phyloP scores from a whole-genome alignment of 75 land plant species.

The Larix kaempferi region DNA sequence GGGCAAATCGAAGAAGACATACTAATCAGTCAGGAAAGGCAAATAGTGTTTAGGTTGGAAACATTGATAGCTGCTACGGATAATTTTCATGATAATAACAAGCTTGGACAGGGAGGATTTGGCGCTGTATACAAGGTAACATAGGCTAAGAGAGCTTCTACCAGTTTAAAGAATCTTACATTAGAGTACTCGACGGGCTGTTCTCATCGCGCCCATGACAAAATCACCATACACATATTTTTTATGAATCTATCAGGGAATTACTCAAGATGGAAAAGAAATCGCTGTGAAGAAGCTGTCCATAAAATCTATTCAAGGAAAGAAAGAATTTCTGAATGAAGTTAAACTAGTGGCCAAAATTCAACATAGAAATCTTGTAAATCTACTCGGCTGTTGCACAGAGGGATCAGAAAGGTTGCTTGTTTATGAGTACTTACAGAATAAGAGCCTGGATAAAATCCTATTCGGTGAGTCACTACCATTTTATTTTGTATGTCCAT shows the following conservation, averaged over 20 bases:
- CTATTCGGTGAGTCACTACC: constrained; percentile 13
- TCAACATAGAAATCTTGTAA: constrained; percentile 23
- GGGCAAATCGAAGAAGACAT: background rate
- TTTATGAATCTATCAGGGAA: constrained; percentile 10
- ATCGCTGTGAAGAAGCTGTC: constrained; percentile 22
- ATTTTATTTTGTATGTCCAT: too few relatives aligned
- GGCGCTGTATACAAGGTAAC: constrained; percentile 34
- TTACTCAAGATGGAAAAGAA: constrained; percentile 11
- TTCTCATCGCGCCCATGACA: too few relatives aligned
- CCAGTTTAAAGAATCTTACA: background rate
- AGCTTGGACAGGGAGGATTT: constrained; percentile 29
- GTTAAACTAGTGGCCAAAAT: constrained; percentile 16
- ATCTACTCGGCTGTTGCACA: constrained; percentile 17
- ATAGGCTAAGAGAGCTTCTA: background rate
- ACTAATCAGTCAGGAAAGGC: background rate
- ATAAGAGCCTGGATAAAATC: constrained; percentile 10
- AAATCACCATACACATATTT: too few relatives aligned
- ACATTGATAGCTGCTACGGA: background rate
- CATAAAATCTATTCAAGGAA: constrained; percentile 11
- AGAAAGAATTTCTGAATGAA: constrained; percentile 26
- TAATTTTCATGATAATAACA: constrained; percentile 15
- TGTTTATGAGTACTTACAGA: constrained; percentile 23
- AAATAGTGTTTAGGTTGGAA: background rate
- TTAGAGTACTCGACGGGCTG: background rate
- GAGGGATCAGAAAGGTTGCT: constrained; percentile 18